These are phyloP conservation scores for Rosa lucieae DNA, from an alignment of 306 rosid genomes.

Conservation along the genomic window DNA sequence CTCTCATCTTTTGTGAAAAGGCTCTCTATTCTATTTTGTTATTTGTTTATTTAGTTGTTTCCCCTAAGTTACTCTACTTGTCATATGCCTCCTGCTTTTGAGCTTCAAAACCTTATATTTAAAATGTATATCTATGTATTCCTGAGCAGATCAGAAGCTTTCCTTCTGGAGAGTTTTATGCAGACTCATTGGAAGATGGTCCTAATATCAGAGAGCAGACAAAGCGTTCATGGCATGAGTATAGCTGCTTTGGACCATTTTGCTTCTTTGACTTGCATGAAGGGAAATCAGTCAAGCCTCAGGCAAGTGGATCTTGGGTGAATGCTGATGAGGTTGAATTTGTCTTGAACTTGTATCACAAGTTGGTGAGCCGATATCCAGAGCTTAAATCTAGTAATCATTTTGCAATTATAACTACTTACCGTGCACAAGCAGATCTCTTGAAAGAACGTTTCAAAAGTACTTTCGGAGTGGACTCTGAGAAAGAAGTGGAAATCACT, in stretches of 20 bases:
- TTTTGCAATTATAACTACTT: constrained; percentile 85
- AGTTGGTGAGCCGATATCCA: constrained; percentile 65
- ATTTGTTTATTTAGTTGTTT: neutral
- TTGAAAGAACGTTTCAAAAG: constrained; percentile 69
- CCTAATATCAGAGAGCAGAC: constrained; percentile 53
- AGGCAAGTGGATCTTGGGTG: constrained; percentile 74
- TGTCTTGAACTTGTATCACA: constrained; percentile 71
- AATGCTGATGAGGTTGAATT: constrained; percentile 82
- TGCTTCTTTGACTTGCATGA: constrained; percentile 80
- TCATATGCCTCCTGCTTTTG: neutral
- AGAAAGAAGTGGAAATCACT: constrained; percentile 75
- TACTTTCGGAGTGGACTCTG: constrained; percentile 69
- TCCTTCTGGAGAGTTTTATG: constrained; percentile 87
- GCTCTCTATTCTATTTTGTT: neutral
- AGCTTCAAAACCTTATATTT: too few species aligned
- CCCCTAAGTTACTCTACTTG: neutral
- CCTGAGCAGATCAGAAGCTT: constrained; percentile 77
- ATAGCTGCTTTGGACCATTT: constrained; percentile 86
- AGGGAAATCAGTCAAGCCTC: constrained; percentile 60
- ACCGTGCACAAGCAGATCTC: constrained; percentile 80
- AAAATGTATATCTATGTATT: neutral
- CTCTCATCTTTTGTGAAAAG: neutral
- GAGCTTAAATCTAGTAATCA: constrained; percentile 69
- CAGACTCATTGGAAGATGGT: constrained; percentile 74
- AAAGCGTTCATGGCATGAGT: constrained; percentile 69